A percentile compares a stretch with the other conserved stretches of the same genome.
Evolutionary conservation across 495 filamentous ascomycete species (phyloP).

Genomic region (Neurospora sp.): DNA sequence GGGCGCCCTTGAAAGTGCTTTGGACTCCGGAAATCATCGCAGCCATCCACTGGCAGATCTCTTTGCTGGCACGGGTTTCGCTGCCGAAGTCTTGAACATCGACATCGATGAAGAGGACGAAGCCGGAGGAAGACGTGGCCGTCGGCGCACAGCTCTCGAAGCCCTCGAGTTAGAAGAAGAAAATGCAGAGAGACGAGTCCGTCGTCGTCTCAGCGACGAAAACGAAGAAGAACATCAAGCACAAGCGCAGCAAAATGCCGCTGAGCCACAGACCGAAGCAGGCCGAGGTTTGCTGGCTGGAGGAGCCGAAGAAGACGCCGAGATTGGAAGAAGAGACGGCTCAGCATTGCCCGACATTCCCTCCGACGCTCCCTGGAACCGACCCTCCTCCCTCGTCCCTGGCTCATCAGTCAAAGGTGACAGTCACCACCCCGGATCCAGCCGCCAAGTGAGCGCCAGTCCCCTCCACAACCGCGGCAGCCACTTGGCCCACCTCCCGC

Average conservation of each 20-base stretch:
- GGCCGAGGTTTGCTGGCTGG: neutral
- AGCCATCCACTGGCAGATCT: conserved; percentile 23
- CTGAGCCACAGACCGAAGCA: neutral
- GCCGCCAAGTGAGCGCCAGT: conserved; percentile 26
- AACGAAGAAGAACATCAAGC: conserved; percentile 11
- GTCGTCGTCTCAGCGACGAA: conserved; percentile 18
- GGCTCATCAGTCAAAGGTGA: conserved; percentile 30
- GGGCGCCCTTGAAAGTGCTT: conserved; percentile 18
- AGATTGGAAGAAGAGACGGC: conserved; percentile 28
- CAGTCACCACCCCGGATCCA: conserved; percentile 5
- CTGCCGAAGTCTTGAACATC: conserved; percentile 15
- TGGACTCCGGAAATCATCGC: conserved; percentile 6
- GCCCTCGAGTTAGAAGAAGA: conserved; percentile 17
- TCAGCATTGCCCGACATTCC: conserved; percentile 27
- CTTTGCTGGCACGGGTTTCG: conserved; percentile 28
- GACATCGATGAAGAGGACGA: conserved; percentile 12
- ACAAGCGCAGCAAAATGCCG: conserved; percentile 2
- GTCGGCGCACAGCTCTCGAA: conserved; percentile 11
- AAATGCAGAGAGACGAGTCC: conserved; percentile 15
- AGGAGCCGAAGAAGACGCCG: conserved; percentile 16
- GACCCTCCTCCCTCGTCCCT: conserved; percentile 27
- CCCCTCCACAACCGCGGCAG: conserved; percentile 26
- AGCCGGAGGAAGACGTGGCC: conserved; percentile 3
- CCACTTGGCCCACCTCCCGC: conserved; percentile 8
- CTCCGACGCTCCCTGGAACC: conserved; percentile 37